Evolutionary conservation across 2,329 filamentous ascomycete species (phyloP), one percentile per base, ranked within the genome.

Genomic region (Aspergillus japonicus): DNA sequence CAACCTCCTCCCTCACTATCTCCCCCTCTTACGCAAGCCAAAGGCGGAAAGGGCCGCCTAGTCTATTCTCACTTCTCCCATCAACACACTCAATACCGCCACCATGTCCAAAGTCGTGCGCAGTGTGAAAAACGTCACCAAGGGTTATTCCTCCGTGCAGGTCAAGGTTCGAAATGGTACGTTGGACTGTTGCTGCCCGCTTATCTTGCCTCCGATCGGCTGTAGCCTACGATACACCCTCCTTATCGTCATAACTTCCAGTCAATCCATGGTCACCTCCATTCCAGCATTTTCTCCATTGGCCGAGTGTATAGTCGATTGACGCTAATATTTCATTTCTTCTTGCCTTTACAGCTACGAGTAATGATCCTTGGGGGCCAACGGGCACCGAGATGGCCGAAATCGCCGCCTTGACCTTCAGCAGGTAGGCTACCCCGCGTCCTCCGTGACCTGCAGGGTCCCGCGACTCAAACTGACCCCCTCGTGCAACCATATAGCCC

Each of bases 71-170:
- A 42, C 23, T 31, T 47, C 7, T 33, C 51, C 39, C 52, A 42
- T 54, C 35, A 23, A 54, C 29, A 56, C 33, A 44, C 49, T 42
- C 62, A 44, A 19, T 44, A 44, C 62, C 58, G 62, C 60, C 61
- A 72, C 61, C 57, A 99, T 99, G 95, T 97, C 94, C 61, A 96
- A 96, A 81, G 92, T 98, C 76, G 92, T 98, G 75, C 87, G 95
- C 79, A 96, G 91, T 76, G 93, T 98, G 73, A 98, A 97, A 83
- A 99, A 98, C 83, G 94, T 99, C 79, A 98, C 95, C 77, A 99
- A 98, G 82, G 95, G 95, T 70, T 99, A 99, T 77, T 97, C 94
- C 39, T 88, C 85, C 67, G 92, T 96, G 71, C 94, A 99, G 83
- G 91, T 98, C 77, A 98, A 98, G 83, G 95, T 99, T 78, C 89